Base-by-base conservation (phyloP, 169 alveolate genomes). In the Besnoitia besnoiti region DNA sequence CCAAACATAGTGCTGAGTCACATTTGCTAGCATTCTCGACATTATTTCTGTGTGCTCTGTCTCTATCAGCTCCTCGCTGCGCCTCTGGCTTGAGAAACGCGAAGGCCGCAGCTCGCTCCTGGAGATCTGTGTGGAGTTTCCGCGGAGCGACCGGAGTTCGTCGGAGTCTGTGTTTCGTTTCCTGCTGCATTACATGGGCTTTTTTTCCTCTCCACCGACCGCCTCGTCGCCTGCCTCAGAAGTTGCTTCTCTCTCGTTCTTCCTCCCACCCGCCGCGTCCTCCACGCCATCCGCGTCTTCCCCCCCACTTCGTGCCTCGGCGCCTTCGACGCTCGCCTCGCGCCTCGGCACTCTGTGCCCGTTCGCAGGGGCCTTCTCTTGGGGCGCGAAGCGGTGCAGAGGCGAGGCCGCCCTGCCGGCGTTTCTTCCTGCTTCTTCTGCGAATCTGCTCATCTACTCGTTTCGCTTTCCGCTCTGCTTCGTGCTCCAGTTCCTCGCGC, bases 401-500 rank as follows among this genome's bases (percentile, higher is more conserved):
- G 27, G n/a, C 67, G 3, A 55, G 67, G 27, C 12, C 7, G n/a
- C 33, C n/a, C 67, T 10, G 7, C n/a, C 67, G 12, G 44, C 82
- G 44, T 39, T n/a, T n/a, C n/a, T 73, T 19, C 46, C 46, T 7
- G 39, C 10, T 4, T 5, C 21, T n/a, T 19, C 82, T 8, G 39
- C 47, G 87, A 35, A 39, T 24, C n/a, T 77, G 1, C 40, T 77
- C 16, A 40, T 77, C 59, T 77, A 77, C 59, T 37, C 61, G 42
- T 19, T 37, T 21, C 87, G 87, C 40, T 35, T 77, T 24, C 87
- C 87, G 12, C 55, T 77, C 40, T 27, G 59, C 16, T 77, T 44
- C 24, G 33, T 44, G 7, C 87, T 77, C 24, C 87, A 42, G 24
- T 1, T 77, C 19, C 87, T 77, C 61, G 87, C 87, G 39, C 87